Percentiles rank a stretch among this genome's conserved stretches.
phyloP scores from a whole-genome alignment of 805 yeast genomes.

The Myxozyma monticola region DNA sequence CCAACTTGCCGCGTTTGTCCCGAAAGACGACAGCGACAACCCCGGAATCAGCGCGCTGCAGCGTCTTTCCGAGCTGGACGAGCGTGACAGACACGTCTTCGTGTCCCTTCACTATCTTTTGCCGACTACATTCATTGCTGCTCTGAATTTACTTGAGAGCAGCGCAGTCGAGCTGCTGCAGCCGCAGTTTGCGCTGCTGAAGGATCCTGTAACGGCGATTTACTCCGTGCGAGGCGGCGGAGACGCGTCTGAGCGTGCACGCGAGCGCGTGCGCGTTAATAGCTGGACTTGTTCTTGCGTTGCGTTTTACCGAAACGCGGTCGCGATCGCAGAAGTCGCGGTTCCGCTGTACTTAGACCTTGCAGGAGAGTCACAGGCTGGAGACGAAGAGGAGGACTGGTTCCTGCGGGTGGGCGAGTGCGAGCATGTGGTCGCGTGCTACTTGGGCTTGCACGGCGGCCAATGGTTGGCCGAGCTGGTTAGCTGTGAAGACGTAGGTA shows the following conservation, averaged over 20 bases:
- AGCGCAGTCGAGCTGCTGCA: constrained; percentile 6
- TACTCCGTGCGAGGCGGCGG: neutral
- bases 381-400: neutral
- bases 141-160: constrained; percentile 10
- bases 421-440: constrained; percentile 19
- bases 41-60: neutral
- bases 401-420: constrained; percentile 17
- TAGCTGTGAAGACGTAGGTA: too few species aligned
- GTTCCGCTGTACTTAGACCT: constrained; percentile 1
- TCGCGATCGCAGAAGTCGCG: constrained; percentile 2
- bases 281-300: constrained; percentile 20
- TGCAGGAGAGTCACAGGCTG: neutral
- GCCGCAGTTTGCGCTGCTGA: neutral
- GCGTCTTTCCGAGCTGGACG: neutral
- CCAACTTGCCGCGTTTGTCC: too few species aligned
- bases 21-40: neutral
- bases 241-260: neutral
- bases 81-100: too few species aligned
- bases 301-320: constrained; percentile 4
- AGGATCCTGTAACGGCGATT: neutral
- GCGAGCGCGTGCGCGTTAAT: constrained; percentile 5
- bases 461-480: too few species aligned
- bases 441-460: too few species aligned
- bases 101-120: constrained; percentile 14
- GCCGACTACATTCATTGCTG: constrained; percentile 11